A percentile compares a stretch with the other conserved stretches of the same genome.
phyloP scores from a whole-genome alignment of 2,329 filamentous ascomycete species.

The Metarhizium guizhouense region DNA sequence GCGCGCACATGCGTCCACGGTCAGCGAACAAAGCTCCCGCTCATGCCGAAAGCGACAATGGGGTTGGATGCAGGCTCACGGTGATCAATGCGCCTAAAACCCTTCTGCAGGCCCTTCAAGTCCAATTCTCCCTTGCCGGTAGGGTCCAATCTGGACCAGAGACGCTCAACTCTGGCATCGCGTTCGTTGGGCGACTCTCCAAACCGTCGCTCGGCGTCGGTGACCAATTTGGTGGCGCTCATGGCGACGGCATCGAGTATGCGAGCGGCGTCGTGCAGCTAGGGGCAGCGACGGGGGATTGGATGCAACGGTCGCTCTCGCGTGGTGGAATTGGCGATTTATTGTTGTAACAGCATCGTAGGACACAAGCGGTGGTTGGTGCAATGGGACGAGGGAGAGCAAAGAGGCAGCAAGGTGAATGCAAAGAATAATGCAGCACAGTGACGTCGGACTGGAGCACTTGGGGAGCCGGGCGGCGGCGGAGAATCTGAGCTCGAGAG shows the following conservation, averaged over 20 bases:
- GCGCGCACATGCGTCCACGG: slow-evolving; percentile 2
- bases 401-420: slow-evolving; percentile 1
- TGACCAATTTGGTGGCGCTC: slow-evolving; percentile 38
- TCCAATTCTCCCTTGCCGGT: slow-evolving; percentile 72
- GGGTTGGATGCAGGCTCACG: slow-evolving; percentile 45
- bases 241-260: slow-evolving; percentile 23
- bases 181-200: slow-evolving; percentile 69
- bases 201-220: slow-evolving; percentile 53
- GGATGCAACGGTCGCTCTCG: slow-evolving; percentile 6
- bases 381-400: not conserved
- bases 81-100: slow-evolving; percentile 82
- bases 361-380: not conserved
- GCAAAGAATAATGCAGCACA: not conserved
- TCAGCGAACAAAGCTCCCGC: slow-evolving; percentile 2
- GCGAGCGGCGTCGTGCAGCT: slow-evolving; percentile 18
- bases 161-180: slow-evolving; percentile 70
- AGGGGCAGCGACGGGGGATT: slow-evolving; percentile 7
- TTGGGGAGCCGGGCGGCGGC: not conserved
- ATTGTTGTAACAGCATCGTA: slow-evolving; percentile 10
- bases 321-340: slow-evolving; percentile 4
- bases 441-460: slow-evolving; percentile 4
- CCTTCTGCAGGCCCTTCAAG: slow-evolving; percentile 73
- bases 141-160: slow-evolving; percentile 79
- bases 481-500: not conserved
- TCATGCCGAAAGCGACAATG: not conserved